Conservation (phyloP, 805 yeast genomes). For the Saccharomyces paradoxus region DNA sequence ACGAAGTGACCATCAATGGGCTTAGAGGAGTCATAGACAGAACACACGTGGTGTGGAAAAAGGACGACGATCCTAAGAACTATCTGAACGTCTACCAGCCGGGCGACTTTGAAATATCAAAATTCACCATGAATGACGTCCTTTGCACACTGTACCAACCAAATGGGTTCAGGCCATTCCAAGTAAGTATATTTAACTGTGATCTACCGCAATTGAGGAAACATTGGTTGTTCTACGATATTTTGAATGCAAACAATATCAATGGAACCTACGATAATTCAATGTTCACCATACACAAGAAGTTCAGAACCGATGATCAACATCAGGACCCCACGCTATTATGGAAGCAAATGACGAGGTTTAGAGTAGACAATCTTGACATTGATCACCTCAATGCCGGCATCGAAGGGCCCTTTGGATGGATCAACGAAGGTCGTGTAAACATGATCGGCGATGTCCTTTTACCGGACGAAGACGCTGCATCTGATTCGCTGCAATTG, state of each 20-base stretch:
- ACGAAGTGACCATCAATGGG: constrained; percentile 73
- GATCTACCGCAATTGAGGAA: constrained; percentile 73
- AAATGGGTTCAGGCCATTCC: constrained; percentile 67
- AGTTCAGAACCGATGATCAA: constrained; percentile 10
- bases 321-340: constrained; percentile 17
- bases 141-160: constrained; percentile 80
- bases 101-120: constrained; percentile 90
- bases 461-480: constrained; percentile 60
- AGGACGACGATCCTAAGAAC: constrained; percentile 73
- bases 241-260: constrained; percentile 72
- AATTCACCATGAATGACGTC: constrained; percentile 76
- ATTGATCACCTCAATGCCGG: constrained; percentile 89
- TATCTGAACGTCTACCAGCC: constrained; percentile 65
- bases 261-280: constrained; percentile 93
- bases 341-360: constrained; percentile 61
- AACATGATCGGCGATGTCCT: constrained; percentile 88
- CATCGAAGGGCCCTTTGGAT: constrained; percentile 89
- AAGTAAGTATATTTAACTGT: constrained; percentile 80
- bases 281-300: constrained; percentile 79
- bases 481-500: constrained; percentile 22
- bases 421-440: constrained; percentile 89
- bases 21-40: constrained; percentile 90
- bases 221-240: constrained; percentile 89
- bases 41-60: constrained; percentile 75
- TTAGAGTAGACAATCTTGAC: constrained; percentile 76